A percentile compares a stretch with the other conserved stretches of the same genome.
These are phyloP conservation scores for Lepiota brunneoincarnata DNA, from an alignment of 768 basidiomycete species.

Conservation along the genomic window DNA sequence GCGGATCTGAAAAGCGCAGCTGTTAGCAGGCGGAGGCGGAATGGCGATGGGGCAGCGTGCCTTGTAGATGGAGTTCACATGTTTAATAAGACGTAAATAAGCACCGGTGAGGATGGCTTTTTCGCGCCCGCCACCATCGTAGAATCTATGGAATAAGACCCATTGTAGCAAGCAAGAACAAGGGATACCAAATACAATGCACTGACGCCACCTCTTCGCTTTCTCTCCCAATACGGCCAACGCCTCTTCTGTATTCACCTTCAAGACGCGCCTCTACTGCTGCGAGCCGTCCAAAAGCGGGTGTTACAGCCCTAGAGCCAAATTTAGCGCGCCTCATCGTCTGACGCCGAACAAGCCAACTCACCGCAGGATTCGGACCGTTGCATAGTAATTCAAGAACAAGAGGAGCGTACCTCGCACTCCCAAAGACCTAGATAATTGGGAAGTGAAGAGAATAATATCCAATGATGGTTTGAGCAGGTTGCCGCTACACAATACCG, in stretches of 20 bases:
- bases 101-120: constrained; percentile 76
- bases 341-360: not conserved
- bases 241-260: constrained; percentile 88
- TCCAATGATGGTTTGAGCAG: constrained; percentile 91
- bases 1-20: constrained; percentile 53
- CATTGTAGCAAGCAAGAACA: not conserved
- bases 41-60: constrained; percentile 28
- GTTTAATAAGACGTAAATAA: constrained; percentile 78
- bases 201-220: constrained; percentile 90
- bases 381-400: constrained; percentile 84
- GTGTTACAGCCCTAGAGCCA: constrained; percentile 65
- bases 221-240: constrained; percentile 83
- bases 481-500: constrained; percentile 63
- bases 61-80: constrained; percentile 92
- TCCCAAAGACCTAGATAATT: constrained; percentile 85
- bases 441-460: constrained; percentile 87
- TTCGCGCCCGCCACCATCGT: constrained; percentile 84
- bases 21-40: not conserved
- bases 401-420: constrained; percentile 78
- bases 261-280: constrained; percentile 84
- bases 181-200: not conserved
- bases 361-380: constrained; percentile 62
- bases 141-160: constrained; percentile 56
- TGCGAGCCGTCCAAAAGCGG: constrained; percentile 88
- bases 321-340: not conserved